Base-by-base conservation (phyloP, 2,329 filamentous ascomycete genomes). In the Lasiodiplodia theobromae region DNA sequence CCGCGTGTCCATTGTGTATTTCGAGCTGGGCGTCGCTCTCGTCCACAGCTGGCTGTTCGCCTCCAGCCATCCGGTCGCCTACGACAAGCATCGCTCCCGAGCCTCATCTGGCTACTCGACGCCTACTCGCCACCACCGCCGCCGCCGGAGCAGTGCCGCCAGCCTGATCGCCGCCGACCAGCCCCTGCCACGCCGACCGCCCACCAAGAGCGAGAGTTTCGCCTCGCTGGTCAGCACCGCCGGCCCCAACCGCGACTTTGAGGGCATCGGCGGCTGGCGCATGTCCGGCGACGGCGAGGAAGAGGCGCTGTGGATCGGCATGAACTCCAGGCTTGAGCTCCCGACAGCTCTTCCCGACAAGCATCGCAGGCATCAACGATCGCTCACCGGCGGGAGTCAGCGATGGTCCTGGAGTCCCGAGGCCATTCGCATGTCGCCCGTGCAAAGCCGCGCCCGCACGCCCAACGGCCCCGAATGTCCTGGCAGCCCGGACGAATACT, bases 231-330 rank as follows among this genome's bases (percentile, higher is more conserved):
- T 81, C 31, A 74, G 76, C 31, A 75, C 73, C 31, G 74, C 74
- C 56, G 76, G 77, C 14, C 62, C 75, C 3, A 75, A 75, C 14
- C 74, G 80, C 40, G 82, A 83, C 70, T 83, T 78, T 62, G 82
- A 83, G 68, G 80, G 80, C 64, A 78, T 83, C 1, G 82, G 82
- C 31, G 82, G 82, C 1, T 80, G 78, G 78, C 73, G 77, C 54
- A 73, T 79, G 18, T 70, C 77, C 3, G 77, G 75, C 14, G 77
- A 77, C 31, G 77, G 79, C 1, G 79, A 81, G 5, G 81, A 83
- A 53, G 81, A 82, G 71, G 81, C 80, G 2, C 64, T 81, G 14
- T 83, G 81, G 81, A 79, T 82, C 72, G 76, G 77, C 67, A 80
- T 82, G 71, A 82, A 82, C 66, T 77, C 77, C n/a, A 71, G 81